Conservation (phyloP, 768 basidiomycete species). For the Pulveroboletus ravenelii region DNA sequence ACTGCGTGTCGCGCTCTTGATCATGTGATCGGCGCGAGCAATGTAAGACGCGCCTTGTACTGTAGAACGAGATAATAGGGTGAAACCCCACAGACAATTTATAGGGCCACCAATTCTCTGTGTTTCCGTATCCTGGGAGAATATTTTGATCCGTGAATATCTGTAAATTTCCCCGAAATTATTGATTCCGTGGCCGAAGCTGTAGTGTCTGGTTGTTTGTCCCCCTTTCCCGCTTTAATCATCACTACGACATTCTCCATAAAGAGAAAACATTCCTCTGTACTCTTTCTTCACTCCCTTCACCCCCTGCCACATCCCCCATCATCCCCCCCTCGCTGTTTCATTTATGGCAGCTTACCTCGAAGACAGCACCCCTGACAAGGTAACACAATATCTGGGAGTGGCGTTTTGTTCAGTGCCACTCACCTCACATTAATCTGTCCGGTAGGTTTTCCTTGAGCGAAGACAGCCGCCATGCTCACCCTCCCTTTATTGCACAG, state of each 20-base stretch:
- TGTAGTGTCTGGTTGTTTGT: slow-evolving; percentile 7
- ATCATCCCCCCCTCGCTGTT: background rate
- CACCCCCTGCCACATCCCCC: background rate
- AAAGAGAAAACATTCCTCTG: slow-evolving; percentile 9
- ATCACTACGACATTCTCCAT: slow-evolving; percentile 4
- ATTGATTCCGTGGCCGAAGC: background rate
- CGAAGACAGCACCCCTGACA: background rate
- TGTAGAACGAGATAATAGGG: slow-evolving; percentile 4
- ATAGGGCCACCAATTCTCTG: background rate
- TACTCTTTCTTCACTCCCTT: background rate
- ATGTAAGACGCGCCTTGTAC: slow-evolving; percentile 1
- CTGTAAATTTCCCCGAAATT: no score
- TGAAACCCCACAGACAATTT: slow-evolving; percentile 9
- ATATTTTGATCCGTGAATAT: background rate
- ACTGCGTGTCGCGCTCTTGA: background rate
- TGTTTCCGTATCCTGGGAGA: background rate
- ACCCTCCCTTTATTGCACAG: background rate
- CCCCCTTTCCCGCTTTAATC: slow-evolving; percentile 7
- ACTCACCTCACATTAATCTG: slow-evolving; percentile 1
- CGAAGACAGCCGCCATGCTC: background rate
- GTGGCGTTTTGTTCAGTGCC: background rate
- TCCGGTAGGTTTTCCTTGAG: background rate
- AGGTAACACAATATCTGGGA: background rate
- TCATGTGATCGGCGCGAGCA: slow-evolving; percentile 15
- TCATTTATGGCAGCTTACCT: background rate